A percentile compares a stretch with the other conserved stretches of the same genome.
Evolutionary conservation across 169 alveolate species (phyloP).

Genomic region (Cryptosporidium viatorum): DNA sequence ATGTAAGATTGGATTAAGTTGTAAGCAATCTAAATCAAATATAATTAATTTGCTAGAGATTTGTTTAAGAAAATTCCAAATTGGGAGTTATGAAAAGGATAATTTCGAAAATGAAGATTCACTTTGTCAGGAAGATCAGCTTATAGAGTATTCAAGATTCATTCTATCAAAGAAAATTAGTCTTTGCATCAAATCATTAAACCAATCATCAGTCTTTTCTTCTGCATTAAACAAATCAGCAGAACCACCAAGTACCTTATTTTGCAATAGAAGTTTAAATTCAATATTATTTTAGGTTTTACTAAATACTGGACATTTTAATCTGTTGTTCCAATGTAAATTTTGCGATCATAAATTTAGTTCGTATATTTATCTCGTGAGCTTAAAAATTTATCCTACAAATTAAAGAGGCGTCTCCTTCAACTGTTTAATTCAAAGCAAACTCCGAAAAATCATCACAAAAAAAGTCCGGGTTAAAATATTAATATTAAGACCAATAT

Average conservation of each 20-base stretch:
- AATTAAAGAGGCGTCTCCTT: too few species aligned
- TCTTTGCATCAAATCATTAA: neutral
- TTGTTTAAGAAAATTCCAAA: neutral
- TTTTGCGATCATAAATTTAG: too few species aligned
- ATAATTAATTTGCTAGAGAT: neutral
- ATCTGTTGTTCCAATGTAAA: too few species aligned
- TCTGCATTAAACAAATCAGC: conserved; percentile 2
- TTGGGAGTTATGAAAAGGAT: neutral
- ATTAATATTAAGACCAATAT: conserved; percentile 11
- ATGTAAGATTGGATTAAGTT: conserved; percentile 36
- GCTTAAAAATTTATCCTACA: too few species aligned
- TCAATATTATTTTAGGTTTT: neutral
- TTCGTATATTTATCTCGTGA: too few species aligned
- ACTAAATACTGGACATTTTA: neutral
- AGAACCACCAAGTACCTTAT: neutral
- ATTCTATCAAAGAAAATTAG: conserved; percentile 15
- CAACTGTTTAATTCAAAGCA: too few species aligned
- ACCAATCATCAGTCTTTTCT: conserved; percentile 22
- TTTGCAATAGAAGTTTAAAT: neutral
- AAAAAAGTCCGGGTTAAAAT: neutral
- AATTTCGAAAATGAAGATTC: neutral
- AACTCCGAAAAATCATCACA: neutral
- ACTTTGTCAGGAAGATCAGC: neutral
- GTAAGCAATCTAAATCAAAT: neutral
- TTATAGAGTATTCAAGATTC: conserved; percentile 3